Percentiles rank a stretch among this genome's conserved stretches.
Conservation (phyloP, 805 yeast species). For the Cyberlindnera maritima region DNA sequence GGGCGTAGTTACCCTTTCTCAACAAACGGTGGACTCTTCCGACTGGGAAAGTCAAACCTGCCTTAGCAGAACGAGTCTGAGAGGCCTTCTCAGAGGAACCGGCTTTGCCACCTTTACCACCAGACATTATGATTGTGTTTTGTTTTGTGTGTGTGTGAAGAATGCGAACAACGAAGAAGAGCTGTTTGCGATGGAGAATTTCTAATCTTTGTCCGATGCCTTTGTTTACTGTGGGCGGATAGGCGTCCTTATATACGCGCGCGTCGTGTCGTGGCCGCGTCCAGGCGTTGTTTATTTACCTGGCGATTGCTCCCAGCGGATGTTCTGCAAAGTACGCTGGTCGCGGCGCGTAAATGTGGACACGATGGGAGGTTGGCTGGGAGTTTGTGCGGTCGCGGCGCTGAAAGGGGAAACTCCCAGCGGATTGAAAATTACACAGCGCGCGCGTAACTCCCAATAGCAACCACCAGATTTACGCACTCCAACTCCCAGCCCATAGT, state of each 20-base stretch:
- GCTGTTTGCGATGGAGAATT: constrained; percentile 1
- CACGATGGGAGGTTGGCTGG: constrained; percentile 6
- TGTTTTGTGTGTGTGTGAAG: not conserved
- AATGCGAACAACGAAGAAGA: constrained; percentile 4
- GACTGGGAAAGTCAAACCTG: constrained; percentile 99
- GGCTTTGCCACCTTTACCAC: constrained; percentile 82
- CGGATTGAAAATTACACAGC: not conserved
- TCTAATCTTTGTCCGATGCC: constrained; percentile 39
- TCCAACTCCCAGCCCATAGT: not conserved
- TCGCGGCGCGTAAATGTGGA: constrained; percentile 6
- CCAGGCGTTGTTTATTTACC: constrained; percentile 63
- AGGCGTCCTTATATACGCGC: constrained; percentile 5
- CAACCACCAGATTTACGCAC: constrained; percentile 1
- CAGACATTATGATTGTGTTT: constrained; percentile 32
- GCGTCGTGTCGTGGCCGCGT: constrained; percentile 33
- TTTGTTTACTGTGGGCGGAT: not conserved
- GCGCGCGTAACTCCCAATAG: constrained; percentile 4
- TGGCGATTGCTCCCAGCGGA: constrained; percentile 92
- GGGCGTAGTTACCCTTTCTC: constrained; percentile 97
- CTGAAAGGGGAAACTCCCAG: constrained; percentile 3
- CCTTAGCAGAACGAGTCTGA: constrained; percentile 97
- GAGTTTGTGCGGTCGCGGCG: not conserved
- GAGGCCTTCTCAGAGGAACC: constrained; percentile 93
- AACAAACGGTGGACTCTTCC: constrained; percentile 98
- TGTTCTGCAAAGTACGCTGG: constrained; percentile 9